Percentiles rank a stretch among this genome's conserved stretches.
phyloP scores from a whole-genome alignment of 352 stramenopile genomes.

The Phytopythium aichiense region DNA sequence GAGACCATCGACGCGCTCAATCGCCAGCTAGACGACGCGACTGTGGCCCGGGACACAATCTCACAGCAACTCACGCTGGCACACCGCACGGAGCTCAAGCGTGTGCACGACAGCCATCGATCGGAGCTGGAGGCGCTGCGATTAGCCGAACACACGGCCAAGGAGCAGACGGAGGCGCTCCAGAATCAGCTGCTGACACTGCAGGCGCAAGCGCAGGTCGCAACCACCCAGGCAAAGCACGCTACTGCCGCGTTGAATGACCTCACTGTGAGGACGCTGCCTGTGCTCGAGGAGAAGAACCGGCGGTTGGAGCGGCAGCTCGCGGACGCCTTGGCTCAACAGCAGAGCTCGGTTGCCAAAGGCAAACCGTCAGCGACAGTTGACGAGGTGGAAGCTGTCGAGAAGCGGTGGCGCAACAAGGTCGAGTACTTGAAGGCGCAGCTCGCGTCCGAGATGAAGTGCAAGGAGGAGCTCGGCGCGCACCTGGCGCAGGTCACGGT shows the following conservation, averaged over 20 bases:
- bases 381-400: conserved; percentile 40
- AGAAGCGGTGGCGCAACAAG: conserved; percentile 78
- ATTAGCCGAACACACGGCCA: conserved; percentile 55
- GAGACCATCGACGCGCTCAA: conserved; percentile 72
- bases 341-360: conserved; percentile 16
- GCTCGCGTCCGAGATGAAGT: conserved; percentile 79
- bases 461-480: conserved; percentile 74
- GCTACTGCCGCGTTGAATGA: conserved; percentile 48
- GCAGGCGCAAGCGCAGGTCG: conserved; percentile 51
- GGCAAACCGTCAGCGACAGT: conserved; percentile 6
- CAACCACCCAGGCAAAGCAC: conserved; percentile 44
- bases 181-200: conserved; percentile 42
- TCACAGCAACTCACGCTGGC: conserved; percentile 27
- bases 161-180: conserved; percentile 44
- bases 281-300: conserved; percentile 61
- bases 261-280: conserved; percentile 41
- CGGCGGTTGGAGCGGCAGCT: conserved; percentile 53
- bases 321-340: conserved; percentile 30
- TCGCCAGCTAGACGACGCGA: conserved; percentile 47
- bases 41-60: conserved; percentile 30
- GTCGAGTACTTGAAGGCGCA: conserved; percentile 83
- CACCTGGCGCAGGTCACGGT: conserved; percentile 62
- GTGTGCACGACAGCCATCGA: conserved; percentile 61
- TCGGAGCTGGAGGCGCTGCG: conserved; percentile 61
- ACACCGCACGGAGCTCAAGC: conserved; percentile 57